phyloP scores from a whole-genome alignment of 2,329 filamentous ascomycete genomes.

The Fusarium sulawesiense region DNA sequence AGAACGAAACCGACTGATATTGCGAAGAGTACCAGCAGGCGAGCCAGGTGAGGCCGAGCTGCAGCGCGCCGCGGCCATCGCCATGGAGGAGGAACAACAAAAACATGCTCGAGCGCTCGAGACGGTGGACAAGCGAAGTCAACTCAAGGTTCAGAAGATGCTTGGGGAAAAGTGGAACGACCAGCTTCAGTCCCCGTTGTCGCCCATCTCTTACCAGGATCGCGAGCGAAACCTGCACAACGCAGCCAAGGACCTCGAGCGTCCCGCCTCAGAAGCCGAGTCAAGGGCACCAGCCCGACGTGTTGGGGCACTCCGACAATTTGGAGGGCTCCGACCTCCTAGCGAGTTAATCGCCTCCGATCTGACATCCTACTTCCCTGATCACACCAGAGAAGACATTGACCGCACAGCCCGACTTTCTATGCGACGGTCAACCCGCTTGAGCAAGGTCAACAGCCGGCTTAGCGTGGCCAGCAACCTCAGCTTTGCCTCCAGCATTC shows the following conservation, averaged over 20 bases:
- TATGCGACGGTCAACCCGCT: constrained; percentile 86
- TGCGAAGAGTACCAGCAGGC: constrained; percentile 91
- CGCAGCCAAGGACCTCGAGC: constrained; percentile 67
- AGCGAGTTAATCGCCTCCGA: constrained; percentile 98
- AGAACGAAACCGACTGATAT: constrained; percentile 89
- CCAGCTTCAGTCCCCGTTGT: constrained; percentile 83
- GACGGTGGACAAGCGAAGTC: constrained; percentile 78
- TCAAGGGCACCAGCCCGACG: constrained; percentile 55
- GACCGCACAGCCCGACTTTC: constrained; percentile 95
- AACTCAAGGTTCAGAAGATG: constrained; percentile 88
- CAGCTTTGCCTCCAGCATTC: constrained; percentile 91
- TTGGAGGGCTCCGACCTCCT: constrained; percentile 91
- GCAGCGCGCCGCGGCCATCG: constrained; percentile 87
- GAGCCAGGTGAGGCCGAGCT: constrained; percentile 90
- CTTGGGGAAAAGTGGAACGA: constrained; percentile 89
- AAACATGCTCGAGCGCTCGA: constrained; percentile 73
- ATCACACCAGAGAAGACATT: constrained; percentile 92
- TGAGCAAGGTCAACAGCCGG: constrained; percentile 92
- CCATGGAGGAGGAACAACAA: constrained; percentile 85
- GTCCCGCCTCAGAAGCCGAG: constrained; percentile 63
- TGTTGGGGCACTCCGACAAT: constrained; percentile 75
- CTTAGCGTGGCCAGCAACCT: constrained; percentile 93
- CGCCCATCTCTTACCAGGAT: constrained; percentile 79
- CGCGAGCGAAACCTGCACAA: constrained; percentile 75
- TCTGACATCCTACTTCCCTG: constrained; percentile 95